These are phyloP conservation scores for Chlorella variabilis DNA, from an alignment of 163 green algal genomes.

Conservation along the genomic window DNA sequence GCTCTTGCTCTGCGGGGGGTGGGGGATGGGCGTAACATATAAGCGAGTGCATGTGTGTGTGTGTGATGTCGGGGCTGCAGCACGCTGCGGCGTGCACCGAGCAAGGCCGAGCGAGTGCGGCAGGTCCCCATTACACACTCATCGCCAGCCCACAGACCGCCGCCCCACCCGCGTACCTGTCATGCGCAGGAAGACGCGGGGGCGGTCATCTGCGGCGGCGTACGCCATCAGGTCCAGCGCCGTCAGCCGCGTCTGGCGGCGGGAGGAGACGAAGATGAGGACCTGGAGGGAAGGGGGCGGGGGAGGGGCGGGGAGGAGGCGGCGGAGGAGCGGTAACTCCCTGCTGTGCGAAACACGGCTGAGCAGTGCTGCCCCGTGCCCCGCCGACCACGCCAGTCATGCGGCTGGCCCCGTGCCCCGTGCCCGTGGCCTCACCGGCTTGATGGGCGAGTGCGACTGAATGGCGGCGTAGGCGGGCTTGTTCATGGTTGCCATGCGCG, in stretches of 20 bases:
- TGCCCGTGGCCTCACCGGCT: constrained; percentile 87
- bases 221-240: constrained; percentile 95
- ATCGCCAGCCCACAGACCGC: background rate
- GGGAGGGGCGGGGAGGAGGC: background rate
- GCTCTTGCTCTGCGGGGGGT: constrained; percentile 68
- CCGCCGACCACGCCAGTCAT: no score
- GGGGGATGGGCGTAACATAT: background rate
- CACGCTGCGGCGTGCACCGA: no score
- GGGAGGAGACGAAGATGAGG: constrained; percentile 93
- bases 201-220: constrained; percentile 86
- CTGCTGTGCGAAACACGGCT: no score
- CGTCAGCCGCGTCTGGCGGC: constrained; percentile 94
- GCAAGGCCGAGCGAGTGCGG: no score
- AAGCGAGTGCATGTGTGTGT: no score
- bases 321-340: no score
- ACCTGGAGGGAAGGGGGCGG: background rate
- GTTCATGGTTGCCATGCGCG: constrained; percentile 98
- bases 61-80: no score
- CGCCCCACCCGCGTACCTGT: background rate
- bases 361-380: no score
- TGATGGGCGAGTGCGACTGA: constrained; percentile 70
- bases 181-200: constrained; percentile 86
- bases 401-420: no score
- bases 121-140: no score
- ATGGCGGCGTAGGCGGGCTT: constrained; percentile 97